phyloP scores from a whole-genome alignment of 495 filamentous ascomycete genomes.

The Penicillium dipodomyicola region DNA sequence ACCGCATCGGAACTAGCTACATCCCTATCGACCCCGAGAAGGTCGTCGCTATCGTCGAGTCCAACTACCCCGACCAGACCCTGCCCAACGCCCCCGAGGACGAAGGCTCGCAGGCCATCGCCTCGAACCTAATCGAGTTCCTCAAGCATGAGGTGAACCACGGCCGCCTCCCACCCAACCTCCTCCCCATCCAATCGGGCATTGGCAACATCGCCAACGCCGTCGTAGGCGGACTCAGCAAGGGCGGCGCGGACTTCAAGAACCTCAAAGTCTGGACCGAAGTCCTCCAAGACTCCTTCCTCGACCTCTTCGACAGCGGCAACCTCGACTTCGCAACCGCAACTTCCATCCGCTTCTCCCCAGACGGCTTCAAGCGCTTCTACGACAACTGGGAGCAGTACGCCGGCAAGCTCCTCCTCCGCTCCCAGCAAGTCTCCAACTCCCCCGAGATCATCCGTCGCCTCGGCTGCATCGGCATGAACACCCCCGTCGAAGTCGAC shows the following conservation, averaged over 20 bases:
- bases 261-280: constrained; percentile 93
- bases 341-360: constrained; percentile 88
- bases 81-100: constrained; percentile 74
- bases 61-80: constrained; percentile 80
- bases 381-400: constrained; percentile 83
- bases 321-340: constrained; percentile 89
- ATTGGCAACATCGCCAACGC: constrained; percentile 96
- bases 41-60: constrained; percentile 83
- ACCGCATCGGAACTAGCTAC: constrained; percentile 78
- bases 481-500: constrained; percentile 91
- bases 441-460: constrained; percentile 91
- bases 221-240: constrained; percentile 79
- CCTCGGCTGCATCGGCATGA: constrained; percentile 89
- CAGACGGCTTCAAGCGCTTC: constrained; percentile 89
- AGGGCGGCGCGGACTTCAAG: constrained; percentile 73
- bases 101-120: constrained; percentile 67
- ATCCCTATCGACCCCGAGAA: constrained; percentile 89
- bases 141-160: constrained; percentile 75
- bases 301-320: constrained; percentile 89
- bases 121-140: constrained; percentile 81
- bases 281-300: constrained; percentile 89
- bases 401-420: constrained; percentile 78
- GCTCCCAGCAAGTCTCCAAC: constrained; percentile 86
- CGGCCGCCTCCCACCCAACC: constrained; percentile 72
- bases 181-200: constrained; percentile 82